Base-by-base conservation (phyloP, 352 stramenopile genomes). In the Phytophthora pistaciae region DNA sequence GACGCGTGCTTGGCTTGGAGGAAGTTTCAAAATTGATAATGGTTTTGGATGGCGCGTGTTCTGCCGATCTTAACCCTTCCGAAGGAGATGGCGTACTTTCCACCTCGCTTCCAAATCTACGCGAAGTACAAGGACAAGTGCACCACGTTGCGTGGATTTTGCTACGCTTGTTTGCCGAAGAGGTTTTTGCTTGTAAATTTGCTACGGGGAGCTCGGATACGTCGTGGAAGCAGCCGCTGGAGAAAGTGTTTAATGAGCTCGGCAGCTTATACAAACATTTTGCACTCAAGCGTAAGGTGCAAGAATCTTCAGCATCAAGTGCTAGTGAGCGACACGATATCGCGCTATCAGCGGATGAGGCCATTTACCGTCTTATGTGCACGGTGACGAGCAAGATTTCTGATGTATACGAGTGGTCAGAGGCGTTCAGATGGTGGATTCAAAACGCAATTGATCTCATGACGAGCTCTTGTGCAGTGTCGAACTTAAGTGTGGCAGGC, bases 341-440 rank as follows among this genome's bases (percentile, higher is more conserved):
- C 27, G 16, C 21, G 3, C 14, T 36, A 53, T 57, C 53, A 33
- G 52, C 56, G 1, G 42, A 69, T 18, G 69, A 72, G 68, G 64
- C 60, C 50, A 49, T 70, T 25, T 59, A 60, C 48, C 74, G 74
- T n/a, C 44, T 78, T 10, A 14, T 80, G 23, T 80, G 74, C 27
- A 59, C 49, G 4, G 23, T 72, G 21, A 27, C 50, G 36, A 64
- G 25, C 14, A 78, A 75, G 63, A 23, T 71, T 36, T 3, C 10
- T 11, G 16, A 65, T 56, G 33, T 77, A 38, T 31, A 71, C 40
- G 48, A 62, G 13, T 71, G 59, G 59, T 56, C 59, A n/a, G 64
- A 77, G 52, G 36, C 48, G 18, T 66, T 71, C 27, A 21, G 31
- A 21, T 77, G 69, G 69, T 80, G 73, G 73, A 57, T 77, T 75